Conservation (phyloP, 139 green algal genomes). For the Haematococcus lacustris region DNA sequence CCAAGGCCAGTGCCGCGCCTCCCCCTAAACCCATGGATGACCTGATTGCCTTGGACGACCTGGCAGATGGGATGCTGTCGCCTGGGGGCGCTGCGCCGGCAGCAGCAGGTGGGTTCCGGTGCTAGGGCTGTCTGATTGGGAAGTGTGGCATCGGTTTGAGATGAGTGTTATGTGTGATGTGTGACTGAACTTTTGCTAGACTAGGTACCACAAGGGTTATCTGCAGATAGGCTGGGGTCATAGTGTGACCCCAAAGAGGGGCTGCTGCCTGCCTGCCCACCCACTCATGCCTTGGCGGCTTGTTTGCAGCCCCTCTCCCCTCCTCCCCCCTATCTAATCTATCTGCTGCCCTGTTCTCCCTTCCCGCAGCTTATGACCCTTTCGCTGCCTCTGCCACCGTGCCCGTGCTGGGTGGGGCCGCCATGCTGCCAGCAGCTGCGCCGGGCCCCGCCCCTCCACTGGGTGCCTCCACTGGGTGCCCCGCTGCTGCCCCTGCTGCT, state of each 20-base stretch:
- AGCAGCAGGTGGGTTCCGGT: neutral
- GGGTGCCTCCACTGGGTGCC: neutral
- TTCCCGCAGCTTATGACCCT: conserved; percentile 8
- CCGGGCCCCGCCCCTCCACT: neutral
- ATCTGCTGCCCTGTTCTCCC: too few relatives aligned
- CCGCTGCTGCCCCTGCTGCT: neutral
- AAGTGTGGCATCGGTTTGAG: neutral
- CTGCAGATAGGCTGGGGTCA: neutral
- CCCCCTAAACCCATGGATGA: neutral
- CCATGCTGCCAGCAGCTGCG: neutral
- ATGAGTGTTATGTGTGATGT: neutral
- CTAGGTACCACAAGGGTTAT: neutral
- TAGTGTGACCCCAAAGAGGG: neutral
- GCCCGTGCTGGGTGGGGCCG: neutral
- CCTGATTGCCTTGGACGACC: conserved; percentile 22
- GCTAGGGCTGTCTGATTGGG: neutral
- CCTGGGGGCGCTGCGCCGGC: neutral
- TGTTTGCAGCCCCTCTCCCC: too few relatives aligned
- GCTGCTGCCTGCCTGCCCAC: neutral
- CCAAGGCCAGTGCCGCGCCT: neutral
- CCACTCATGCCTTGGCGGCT: neutral
- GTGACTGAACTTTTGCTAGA: neutral
- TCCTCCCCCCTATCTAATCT: neutral
- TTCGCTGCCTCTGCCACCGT: conserved; percentile 7
- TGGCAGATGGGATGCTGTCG: conserved; percentile 8